Conservation (phyloP, 164 flowering plant species). For the Pachysandra terminalis region DNA sequence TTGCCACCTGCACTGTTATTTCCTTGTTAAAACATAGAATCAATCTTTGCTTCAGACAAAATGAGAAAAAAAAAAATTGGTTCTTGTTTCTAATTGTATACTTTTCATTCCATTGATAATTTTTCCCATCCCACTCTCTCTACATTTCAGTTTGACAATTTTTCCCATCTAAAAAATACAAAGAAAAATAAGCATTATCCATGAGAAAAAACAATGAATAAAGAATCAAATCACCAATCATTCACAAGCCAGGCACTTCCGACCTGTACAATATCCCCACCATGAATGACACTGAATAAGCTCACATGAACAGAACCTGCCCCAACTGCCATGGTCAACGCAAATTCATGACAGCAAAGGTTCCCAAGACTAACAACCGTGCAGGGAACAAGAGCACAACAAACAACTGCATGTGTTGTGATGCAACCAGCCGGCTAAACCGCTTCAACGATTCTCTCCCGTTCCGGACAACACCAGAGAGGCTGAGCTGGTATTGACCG, state of each 20-base stretch:
- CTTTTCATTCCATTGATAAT: slow-evolving; percentile 9
- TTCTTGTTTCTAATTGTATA: not conserved
- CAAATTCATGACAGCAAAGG: slow-evolving; percentile 28
- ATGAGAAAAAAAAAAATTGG: not conserved
- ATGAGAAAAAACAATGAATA: slow-evolving; percentile 17
- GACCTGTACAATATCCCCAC: slow-evolving; percentile 10
- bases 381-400: slow-evolving; percentile 69
- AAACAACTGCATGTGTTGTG: slow-evolving; percentile 65
- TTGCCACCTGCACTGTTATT: too few relatives aligned
- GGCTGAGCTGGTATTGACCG: slow-evolving; percentile 33
- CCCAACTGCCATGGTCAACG: slow-evolving; percentile 8
- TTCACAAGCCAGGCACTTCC: slow-evolving; percentile 14
- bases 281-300: not conserved
- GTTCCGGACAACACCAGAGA: slow-evolving; percentile 42
- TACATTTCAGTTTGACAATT: slow-evolving; percentile 7
- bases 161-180: not conserved
- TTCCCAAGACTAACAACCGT: slow-evolving; percentile 39
- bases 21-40: too few relatives aligned
- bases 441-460: slow-evolving; percentile 64
- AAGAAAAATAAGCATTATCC: too few relatives aligned
- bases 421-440: slow-evolving; percentile 65
- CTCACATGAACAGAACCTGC: not conserved
- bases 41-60: not conserved
- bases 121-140: not conserved
- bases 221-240: slow-evolving; percentile 30